Percentiles rank a stretch among this genome's conserved stretches.
Conservation (phyloP, 1,139 yeast species). For the Saccharomyces hybrid region DNA sequence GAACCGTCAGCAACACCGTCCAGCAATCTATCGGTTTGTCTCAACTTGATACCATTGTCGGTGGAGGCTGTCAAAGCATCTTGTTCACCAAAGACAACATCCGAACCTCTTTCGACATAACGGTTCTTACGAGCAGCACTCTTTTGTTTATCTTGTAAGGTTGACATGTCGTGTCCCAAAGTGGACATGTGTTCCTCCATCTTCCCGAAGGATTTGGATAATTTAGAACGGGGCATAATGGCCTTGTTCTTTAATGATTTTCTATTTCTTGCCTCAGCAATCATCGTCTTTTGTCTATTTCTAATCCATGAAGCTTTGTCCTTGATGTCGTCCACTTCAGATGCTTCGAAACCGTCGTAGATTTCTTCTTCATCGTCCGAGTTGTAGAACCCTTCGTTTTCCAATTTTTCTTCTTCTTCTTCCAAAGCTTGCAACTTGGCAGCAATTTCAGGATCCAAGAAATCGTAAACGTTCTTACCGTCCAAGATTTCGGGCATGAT, state of each 20-base stretch:
- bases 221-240: constrained; percentile 85
- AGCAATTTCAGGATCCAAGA: constrained; percentile 91
- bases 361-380: constrained; percentile 79
- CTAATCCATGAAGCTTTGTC: constrained; percentile 95
- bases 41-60: constrained; percentile 37
- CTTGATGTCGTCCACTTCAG: constrained; percentile 62
- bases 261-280: constrained; percentile 78
- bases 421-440: constrained; percentile 90
- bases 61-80: constrained; percentile 23
- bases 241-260: constrained; percentile 84
- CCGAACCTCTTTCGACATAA: constrained; percentile 60
- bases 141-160: constrained; percentile 46
- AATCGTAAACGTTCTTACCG: constrained; percentile 95
- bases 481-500: constrained; percentile 93
- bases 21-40: constrained; percentile 72
- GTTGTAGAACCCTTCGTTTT: constrained; percentile 91
- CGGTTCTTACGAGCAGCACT: constrained; percentile 36
- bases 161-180: constrained; percentile 78
- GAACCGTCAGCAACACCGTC: constrained; percentile 84
- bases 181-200: constrained; percentile 86
- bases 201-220: constrained; percentile 65
- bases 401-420: constrained; percentile 93
- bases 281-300: constrained; percentile 89
- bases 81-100: constrained; percentile 50
- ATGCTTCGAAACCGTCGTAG: constrained; percentile 63